phyloP scores from a whole-genome alignment of 2,329 filamentous ascomycete species.

The Truncatella angustata region DNA sequence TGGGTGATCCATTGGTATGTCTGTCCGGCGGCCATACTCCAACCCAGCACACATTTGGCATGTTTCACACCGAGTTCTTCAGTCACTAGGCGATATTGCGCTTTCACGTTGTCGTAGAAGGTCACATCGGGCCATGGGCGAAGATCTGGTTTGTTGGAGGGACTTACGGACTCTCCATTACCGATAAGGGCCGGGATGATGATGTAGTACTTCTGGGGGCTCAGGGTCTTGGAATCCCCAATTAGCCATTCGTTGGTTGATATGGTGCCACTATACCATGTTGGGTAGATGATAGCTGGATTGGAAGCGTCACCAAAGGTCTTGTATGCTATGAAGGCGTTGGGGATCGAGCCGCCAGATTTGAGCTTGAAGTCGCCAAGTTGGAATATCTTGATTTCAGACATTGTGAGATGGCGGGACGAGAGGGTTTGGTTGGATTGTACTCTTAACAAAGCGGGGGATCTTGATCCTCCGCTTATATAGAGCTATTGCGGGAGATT shows the following conservation, averaged over 20 bases:
- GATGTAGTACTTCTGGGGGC: conserved; percentile 55
- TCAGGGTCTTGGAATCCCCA: conserved; percentile 62
- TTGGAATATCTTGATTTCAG: conserved; percentile 43
- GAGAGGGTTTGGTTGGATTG: too few relatives aligned
- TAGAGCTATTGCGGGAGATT: too few relatives aligned
- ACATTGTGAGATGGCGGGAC: too few relatives aligned
- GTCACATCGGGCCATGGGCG: conserved; percentile 60
- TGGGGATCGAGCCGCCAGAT: conserved; percentile 57
- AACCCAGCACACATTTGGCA: conserved; percentile 62
- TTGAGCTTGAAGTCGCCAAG: conserved; percentile 68
- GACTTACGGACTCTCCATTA: conserved; percentile 66
- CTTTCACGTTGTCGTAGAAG: conserved; percentile 68
- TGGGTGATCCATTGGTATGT: conserved; percentile 64
- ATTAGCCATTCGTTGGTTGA: conserved; percentile 74
- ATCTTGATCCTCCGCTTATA: too few relatives aligned
- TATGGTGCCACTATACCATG: conserved; percentile 66
- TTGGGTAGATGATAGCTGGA: conserved; percentile 73
- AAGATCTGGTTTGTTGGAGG: conserved; percentile 56
- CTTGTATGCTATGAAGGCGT: conserved; percentile 73
- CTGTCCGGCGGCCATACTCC: conserved; percentile 69
- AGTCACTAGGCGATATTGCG: conserved; percentile 65
- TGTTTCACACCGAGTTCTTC: conserved; percentile 59
- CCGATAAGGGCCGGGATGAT: conserved; percentile 68
- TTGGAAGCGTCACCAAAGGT: conserved; percentile 63
- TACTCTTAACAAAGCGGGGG: too few relatives aligned